Evolutionary conservation across 352 stramenopile genomes (phyloP), one percentile per base, ranked within the genome.

Genomic region (Peronospora tabacina): DNA sequence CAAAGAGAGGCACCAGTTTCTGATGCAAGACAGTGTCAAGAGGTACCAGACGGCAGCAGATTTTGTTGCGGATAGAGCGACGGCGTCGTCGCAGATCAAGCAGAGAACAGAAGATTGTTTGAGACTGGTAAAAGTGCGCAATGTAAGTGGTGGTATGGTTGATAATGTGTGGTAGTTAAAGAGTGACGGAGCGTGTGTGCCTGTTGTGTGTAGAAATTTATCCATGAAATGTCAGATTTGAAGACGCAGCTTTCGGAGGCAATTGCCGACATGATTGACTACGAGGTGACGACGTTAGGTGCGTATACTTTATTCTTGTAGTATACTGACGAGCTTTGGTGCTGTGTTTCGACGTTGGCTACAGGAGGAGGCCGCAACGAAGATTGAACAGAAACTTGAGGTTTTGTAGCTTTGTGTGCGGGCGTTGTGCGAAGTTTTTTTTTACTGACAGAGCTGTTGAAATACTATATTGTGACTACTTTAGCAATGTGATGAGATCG

Each of bases 401-500:
- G 77, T 86, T 59, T 11, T 40, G 22, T 37, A 28, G 10, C 32
- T n/a, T 17, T 42, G 10, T 39, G n/a, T 26, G 15, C 36, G 26
- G 7, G 15, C 19, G 11, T 34, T 7, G 16, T 8, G 7, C n/a
- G 0, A 32, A 8, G 17, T 11, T 35, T 7, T 4, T 7, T 39
- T n/a, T n/a, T n/a, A 48, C 35, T 64, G 16, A 52, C 2, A 36
- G 5, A 2, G 26, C 5, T 36, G 26, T 8, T 37, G n/a, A 20
- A 3, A 36, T 36, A n/a, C 16, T 13, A 26, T 13, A 15, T 36
- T 20, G 8, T 13, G 24, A 24, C 7, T 10, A 32, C 19, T 47
- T 3, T 49, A 89, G 74, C 77, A 88, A 86, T 90, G 80, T 51
- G 80, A 90, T 47, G 62, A 81, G 16, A 88, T 90, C 44, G 80